Evolutionary conservation across 2,329 filamentous ascomycete species (phyloP), one percentile per base, ranked within the genome.

Genomic region (Trichoderma brevicompactum): DNA sequence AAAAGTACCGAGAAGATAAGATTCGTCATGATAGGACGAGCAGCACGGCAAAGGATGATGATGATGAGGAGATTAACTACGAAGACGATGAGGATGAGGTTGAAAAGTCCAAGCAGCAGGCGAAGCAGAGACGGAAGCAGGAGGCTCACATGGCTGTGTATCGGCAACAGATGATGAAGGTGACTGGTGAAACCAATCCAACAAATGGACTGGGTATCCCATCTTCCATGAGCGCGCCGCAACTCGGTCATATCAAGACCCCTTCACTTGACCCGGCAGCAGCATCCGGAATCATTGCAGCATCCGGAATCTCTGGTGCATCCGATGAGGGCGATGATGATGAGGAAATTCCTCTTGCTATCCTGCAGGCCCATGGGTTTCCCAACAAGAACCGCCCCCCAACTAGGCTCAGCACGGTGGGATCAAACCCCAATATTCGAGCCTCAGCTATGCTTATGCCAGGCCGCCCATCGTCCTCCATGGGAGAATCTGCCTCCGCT

Each of bases 161-260:
- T 76, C 87, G 93, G 65, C 93, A 97, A 76, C 91, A 95, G 77
- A 97, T 96, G 93, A 96, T 94, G 91, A 96, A 96, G 78, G 90
- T 95, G 36, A 96, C 92, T 0, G 93, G 93, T 54, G 92, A 94
- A 70, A 79, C 87, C 23, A 76, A 83, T 12, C 65, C 82, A 13
- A 73, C 79, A 10, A 76, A 82, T 32, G 85, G 87, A n/a, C 83
- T 86, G 13, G 79, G 80, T 56, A 76, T 89, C 67, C 81, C 84
- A 17, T 79, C 83, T 40, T 87, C 86, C 5, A 81, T 83, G 72
- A 91, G 89, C 74, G 85, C 86, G 4, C 87, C 89, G 1, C 88
- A 88, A 68, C 75, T 91, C 19, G 74, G 73, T 64, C 73, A 75
- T 5, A 71, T 75, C 65, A 78, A 77, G 54, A 74, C 74, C 7